Evolutionary conservation across 352 stramenopile genomes (phyloP).

Genomic region (Phytophthora chlamydospora): DNA sequence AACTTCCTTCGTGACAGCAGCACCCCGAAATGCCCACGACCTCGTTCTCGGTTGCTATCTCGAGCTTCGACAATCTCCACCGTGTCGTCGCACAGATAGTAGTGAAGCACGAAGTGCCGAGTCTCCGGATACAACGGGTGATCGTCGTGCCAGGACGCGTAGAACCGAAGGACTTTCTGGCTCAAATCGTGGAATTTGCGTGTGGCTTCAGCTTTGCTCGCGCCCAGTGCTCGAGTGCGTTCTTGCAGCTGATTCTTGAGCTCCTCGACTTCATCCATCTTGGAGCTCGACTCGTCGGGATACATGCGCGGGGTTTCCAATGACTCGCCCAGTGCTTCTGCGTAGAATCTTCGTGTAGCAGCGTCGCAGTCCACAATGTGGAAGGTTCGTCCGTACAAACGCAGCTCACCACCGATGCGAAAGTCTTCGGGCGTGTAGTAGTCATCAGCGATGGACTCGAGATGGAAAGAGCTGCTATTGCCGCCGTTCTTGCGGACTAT

Average conservation of each 20-base stretch:
- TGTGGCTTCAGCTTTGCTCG: conserved; percentile 51
- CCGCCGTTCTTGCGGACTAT: conserved; percentile 43
- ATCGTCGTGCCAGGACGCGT: conserved; percentile 91
- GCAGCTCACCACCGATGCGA: conserved; percentile 70
- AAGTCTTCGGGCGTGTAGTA: conserved; percentile 81
- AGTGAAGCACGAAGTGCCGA: conserved; percentile 90
- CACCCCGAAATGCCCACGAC: conserved; percentile 72
- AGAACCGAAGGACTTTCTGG: conserved; percentile 92
- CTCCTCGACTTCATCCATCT: conserved; percentile 57
- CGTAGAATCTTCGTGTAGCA: conserved; percentile 85
- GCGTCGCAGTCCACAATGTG: conserved; percentile 90
- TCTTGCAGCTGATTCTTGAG: conserved; percentile 49
- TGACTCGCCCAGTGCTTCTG: conserved; percentile 45
- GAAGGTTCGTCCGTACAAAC: conserved; percentile 83
- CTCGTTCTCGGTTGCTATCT: conserved; percentile 49
- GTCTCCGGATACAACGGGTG: conserved; percentile 91
- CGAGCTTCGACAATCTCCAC: conserved; percentile 89
- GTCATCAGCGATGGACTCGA: conserved; percentile 28
- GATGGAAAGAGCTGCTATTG: conserved; percentile 19
- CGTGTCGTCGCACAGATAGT: conserved; percentile 93
- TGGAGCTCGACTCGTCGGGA: conserved; percentile 72
- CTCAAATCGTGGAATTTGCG: conserved; percentile 82
- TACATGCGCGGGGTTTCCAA: conserved; percentile 60
- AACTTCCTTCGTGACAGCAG: conserved; percentile 85
- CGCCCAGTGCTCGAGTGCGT: conserved; percentile 32